Percentiles rank a stretch among this genome's conserved stretches.
Evolutionary conservation across 495 filamentous ascomycete species (phyloP).

Genomic region (Lophiostoma macrostomum): DNA sequence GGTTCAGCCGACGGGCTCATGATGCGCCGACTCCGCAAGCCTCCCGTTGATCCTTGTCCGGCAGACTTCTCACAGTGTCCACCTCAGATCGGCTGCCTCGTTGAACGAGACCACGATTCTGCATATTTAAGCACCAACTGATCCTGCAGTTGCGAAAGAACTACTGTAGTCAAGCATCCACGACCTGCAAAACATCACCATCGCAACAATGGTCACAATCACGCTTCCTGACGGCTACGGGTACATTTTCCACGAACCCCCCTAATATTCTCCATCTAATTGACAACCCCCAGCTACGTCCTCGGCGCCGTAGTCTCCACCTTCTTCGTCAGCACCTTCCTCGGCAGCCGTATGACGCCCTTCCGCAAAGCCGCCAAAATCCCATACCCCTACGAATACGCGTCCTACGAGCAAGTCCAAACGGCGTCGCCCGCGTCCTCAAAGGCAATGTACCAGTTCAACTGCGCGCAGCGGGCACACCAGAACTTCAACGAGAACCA

Average conservation of each 20-base stretch:
- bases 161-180: not conserved
- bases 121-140: no score
- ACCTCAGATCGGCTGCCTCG: no score
- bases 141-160: no score
- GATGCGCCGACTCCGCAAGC: no score
- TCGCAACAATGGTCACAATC: constrained; percentile 23
- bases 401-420: constrained; percentile 35
- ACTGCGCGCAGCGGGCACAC: constrained; percentile 46
- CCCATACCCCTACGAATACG: constrained; percentile 39
- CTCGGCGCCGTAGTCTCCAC: constrained; percentile 37
- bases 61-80: no score
- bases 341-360: constrained; percentile 33
- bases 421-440: constrained; percentile 28
- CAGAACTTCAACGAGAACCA: constrained; percentile 45
- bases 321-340: constrained; percentile 39
- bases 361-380: constrained; percentile 43
- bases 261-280: not conserved
- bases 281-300: constrained; percentile 36
- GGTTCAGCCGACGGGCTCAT: no score
- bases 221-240: constrained; percentile 41
- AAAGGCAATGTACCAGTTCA: constrained; percentile 42
- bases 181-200: not conserved
- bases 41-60: no score
- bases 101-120: no score
- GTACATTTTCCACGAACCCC: constrained; percentile 30